Percentiles rank a stretch among this genome's conserved stretches.
phyloP scores from a whole-genome alignment of 345 rosid species.

The Diplotaxis tenuifolia region DNA sequence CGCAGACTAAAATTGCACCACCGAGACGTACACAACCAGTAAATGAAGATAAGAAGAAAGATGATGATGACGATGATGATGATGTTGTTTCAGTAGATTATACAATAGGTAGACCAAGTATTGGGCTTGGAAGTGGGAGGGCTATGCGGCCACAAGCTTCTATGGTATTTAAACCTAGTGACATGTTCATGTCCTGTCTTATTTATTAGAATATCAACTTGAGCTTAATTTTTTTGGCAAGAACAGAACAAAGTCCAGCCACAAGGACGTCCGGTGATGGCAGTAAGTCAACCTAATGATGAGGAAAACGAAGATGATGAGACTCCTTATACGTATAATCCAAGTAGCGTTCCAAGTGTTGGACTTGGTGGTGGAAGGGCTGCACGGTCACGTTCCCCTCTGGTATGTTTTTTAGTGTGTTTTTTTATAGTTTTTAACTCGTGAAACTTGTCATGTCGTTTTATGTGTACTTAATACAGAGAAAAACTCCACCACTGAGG shows the following conservation, averaged over 20 bases:
- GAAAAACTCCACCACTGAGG: conserved; percentile 38
- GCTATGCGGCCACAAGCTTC: conserved; percentile 42
- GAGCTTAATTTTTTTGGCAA: conserved; percentile 14
- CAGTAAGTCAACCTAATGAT: conserved; percentile 25
- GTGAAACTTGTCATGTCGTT: conserved; percentile 1
- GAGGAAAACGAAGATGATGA: conserved; percentile 45
- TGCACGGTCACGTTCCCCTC: conserved; percentile 38
- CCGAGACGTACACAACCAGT: conserved; percentile 37
- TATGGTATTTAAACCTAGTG: conserved; percentile 37
- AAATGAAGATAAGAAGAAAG: conserved; percentile 42
- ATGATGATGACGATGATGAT: conserved; percentile 23
- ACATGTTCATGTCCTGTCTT: not conserved
- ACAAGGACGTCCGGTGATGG: conserved; percentile 32
- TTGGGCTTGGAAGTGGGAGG: conserved; percentile 56
- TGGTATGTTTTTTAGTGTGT: conserved; percentile 36
- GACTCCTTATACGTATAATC: conserved; percentile 16
- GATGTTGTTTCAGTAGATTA: conserved; percentile 38
- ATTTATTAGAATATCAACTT: not conserved
- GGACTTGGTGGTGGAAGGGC: conserved; percentile 50
- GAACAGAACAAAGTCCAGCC: conserved; percentile 37
- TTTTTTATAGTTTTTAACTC: not conserved
- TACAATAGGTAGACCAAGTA: conserved; percentile 41
- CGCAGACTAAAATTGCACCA: conserved; percentile 44
- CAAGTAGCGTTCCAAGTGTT: conserved; percentile 40
- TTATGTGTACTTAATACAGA: too few relatives aligned